Conservation (phyloP, 495 filamentous ascomycete species). For the Venustampulla echinocandica region DNA sequence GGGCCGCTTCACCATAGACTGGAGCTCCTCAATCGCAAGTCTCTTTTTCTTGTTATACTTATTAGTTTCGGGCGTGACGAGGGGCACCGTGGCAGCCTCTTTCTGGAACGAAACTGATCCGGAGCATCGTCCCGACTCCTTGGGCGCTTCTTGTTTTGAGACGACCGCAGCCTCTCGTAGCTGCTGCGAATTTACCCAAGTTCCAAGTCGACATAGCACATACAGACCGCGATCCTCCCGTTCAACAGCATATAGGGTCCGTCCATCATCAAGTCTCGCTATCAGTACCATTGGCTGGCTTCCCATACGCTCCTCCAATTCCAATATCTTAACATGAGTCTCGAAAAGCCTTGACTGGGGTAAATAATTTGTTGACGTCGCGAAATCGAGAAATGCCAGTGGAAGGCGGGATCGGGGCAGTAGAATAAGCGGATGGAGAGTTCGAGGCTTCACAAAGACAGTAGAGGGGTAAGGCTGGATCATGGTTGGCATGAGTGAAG, state of each 20-base stretch:
- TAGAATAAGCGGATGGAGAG: constrained; percentile 50
- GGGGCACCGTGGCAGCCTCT: constrained; percentile 25
- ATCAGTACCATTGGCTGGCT: constrained; percentile 53
- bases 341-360: constrained; percentile 47
- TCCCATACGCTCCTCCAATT: constrained; percentile 45
- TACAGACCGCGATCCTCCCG: constrained; percentile 58
- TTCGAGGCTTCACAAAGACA: constrained; percentile 47
- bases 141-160: constrained; percentile 30
- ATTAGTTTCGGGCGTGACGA: constrained; percentile 31
- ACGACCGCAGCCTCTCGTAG: constrained; percentile 26
- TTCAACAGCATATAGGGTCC: constrained; percentile 62
- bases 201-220: constrained; percentile 59
- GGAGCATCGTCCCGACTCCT: constrained; percentile 9
- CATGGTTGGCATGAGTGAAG: constrained; percentile 13
- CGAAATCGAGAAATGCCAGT: constrained; percentile 51
- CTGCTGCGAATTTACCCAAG: constrained; percentile 50
- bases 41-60: constrained; percentile 33
- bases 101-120: constrained; percentile 2
- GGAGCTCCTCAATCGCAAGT: constrained; percentile 45
- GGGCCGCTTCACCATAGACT: constrained; percentile 35
- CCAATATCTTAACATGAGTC: constrained; percentile 52
- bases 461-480: constrained; percentile 51
- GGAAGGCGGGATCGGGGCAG: constrained; percentile 53
- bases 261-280: constrained; percentile 47
- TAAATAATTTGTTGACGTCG: constrained; percentile 39